A percentile compares a stretch with the other conserved stretches of the same genome.
These are phyloP conservation scores for Ocimum tenuiflorum DNA, from an alignment of 257 asterid genomes.

Conservation along the genomic window DNA sequence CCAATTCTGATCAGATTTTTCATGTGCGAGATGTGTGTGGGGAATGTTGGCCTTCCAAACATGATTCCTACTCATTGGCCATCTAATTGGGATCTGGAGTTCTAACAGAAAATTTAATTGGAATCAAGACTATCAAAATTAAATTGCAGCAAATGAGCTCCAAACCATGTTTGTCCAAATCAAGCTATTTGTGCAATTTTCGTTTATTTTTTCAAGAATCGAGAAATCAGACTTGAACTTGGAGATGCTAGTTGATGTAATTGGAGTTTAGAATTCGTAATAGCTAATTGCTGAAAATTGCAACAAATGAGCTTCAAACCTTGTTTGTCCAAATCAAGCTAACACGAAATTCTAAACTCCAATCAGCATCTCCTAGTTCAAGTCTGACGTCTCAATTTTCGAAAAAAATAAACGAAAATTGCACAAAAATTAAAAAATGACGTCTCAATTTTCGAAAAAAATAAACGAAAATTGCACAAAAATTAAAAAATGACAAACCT, in stretches of 20 bases:
- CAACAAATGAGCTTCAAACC: background rate
- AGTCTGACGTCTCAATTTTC: background rate
- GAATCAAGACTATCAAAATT: slow-evolving; percentile 45
- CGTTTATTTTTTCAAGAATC: too few relatives aligned
- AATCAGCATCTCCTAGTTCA: background rate
- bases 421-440: background rate
- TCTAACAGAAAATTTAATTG: slow-evolving; percentile 54
- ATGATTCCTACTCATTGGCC: slow-evolving; percentile 89
- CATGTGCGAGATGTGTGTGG: slow-evolving; percentile 84
- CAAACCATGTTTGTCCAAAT: background rate
- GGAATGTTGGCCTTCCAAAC: slow-evolving; percentile 97
- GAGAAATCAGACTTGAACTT: too few relatives aligned
- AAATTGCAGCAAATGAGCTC: background rate
- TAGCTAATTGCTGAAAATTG: too few relatives aligned
- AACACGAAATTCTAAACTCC: background rate
- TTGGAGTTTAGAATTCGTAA: too few relatives aligned
- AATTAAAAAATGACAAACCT: slow-evolving; percentile 41
- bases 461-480: background rate
- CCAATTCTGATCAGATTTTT: slow-evolving; percentile 91
- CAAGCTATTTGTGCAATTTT: too few relatives aligned
- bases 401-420: background rate
- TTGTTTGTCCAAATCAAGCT: background rate
- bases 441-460: background rate
- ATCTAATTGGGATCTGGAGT: slow-evolving; percentile 84
- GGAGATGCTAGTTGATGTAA: too few relatives aligned